Conservation (phyloP, 2,329 filamentous ascomycete genomes). For the Cryoendolithus antarcticus region DNA sequence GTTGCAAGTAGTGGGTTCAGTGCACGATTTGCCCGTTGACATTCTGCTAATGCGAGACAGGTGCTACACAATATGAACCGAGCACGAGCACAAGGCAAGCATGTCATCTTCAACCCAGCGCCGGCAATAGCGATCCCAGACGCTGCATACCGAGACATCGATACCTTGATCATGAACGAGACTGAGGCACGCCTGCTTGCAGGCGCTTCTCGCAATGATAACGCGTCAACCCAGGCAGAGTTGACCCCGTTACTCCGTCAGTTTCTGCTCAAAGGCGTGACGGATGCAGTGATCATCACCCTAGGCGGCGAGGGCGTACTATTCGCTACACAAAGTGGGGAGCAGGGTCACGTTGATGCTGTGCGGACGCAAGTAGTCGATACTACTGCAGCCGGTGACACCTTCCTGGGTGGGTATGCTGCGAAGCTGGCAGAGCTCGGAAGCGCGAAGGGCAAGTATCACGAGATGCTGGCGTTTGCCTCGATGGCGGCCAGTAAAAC, state of each 20-base stretch:
- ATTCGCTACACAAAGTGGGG: slow-evolving; percentile 15
- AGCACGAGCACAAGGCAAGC: slow-evolving; percentile 18
- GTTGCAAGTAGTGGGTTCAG: slow-evolving; percentile 24
- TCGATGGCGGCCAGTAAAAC: slow-evolving; percentile 52
- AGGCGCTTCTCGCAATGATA: slow-evolving; percentile 20
- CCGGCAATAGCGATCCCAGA: slow-evolving; percentile 54
- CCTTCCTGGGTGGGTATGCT: slow-evolving; percentile 82
- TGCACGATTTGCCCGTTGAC: no score
- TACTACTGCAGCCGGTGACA: slow-evolving; percentile 89
- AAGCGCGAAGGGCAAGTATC: slow-evolving; percentile 25
- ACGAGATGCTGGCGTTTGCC: slow-evolving; percentile 47
- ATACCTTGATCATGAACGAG: slow-evolving; percentile 80
- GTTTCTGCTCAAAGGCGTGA: slow-evolving; percentile 59
- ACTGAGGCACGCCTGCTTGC: slow-evolving; percentile 66
- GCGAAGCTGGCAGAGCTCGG: slow-evolving; percentile 29
- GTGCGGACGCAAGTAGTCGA: slow-evolving; percentile 70
- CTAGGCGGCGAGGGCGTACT: slow-evolving; percentile 47
- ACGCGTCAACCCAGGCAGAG: slow-evolving; percentile 22
- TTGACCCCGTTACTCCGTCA: slow-evolving; percentile 26
- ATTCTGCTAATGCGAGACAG: slow-evolving; percentile 7
- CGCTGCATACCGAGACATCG: slow-evolving; percentile 53
- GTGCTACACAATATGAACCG: slow-evolving; percentile 22
- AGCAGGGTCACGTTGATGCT: slow-evolving; percentile 30
- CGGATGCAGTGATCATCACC: slow-evolving; percentile 71
- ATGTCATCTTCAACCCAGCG: slow-evolving; percentile 74